These are phyloP conservation scores for Aspergillus bombycis DNA, from an alignment of 2,329 filamentous ascomycete genomes.

Conservation along the genomic window DNA sequence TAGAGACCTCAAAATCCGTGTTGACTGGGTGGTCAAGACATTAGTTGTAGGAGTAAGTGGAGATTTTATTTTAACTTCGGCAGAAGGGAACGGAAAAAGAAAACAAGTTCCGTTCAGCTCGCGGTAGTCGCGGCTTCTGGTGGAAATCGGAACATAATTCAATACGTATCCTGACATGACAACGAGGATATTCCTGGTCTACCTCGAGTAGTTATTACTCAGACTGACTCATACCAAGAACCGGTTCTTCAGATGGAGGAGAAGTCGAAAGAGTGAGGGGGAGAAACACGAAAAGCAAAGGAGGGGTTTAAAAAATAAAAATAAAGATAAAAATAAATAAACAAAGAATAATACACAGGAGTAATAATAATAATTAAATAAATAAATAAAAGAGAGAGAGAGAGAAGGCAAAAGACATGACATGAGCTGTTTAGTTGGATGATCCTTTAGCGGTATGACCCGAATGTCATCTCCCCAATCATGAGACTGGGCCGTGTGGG, in stretches of 20 bases:
- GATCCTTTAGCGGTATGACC: constrained; percentile 10
- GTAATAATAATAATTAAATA: no score
- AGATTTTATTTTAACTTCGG: constrained; percentile 5
- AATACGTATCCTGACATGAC: not conserved
- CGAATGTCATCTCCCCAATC: constrained; percentile 11
- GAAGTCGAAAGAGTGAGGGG: not conserved
- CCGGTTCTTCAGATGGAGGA: not conserved
- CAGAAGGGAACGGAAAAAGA: not conserved
- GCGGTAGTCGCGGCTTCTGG: constrained; percentile 2
- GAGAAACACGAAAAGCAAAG: not conserved
- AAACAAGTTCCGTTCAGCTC: constrained; percentile 3
- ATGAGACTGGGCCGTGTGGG: constrained; percentile 1
- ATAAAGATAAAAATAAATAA: not conserved
- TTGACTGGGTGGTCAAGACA: not conserved
- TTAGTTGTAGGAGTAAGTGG: constrained; percentile 1
- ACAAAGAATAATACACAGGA: no score
- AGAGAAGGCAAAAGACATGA: not conserved
- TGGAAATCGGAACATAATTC: not conserved
- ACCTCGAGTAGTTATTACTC: not conserved
- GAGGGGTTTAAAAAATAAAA: not conserved
- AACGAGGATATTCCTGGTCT: not conserved
- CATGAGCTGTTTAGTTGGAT: constrained; percentile 2
- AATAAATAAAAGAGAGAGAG: no score
- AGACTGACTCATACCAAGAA: constrained; percentile 7
- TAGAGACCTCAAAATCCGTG: not conserved